A percentile compares a stretch with the other conserved stretches of the same genome.
Evolutionary conservation across 1,139 yeast species (phyloP).

Genomic region (Taphrina confusa): DNA sequence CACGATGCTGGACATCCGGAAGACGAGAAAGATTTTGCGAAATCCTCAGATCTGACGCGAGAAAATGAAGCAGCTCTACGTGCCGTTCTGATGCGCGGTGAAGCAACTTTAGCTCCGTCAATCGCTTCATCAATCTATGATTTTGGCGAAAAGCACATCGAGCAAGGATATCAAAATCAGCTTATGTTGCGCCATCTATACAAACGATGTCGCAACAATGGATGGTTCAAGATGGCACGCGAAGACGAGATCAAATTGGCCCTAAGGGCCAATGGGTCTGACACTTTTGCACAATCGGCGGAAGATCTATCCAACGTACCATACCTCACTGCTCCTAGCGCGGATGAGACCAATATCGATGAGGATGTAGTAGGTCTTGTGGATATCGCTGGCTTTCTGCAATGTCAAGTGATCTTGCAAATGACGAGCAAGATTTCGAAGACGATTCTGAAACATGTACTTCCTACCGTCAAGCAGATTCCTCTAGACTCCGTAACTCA

Average conservation of each 20-base stretch:
- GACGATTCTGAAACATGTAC: constrained; percentile 35
- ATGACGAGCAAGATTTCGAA: constrained; percentile 37
- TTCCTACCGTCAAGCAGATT: constrained; percentile 35
- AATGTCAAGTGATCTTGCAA: constrained; percentile 38
- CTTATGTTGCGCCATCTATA: constrained; percentile 38
- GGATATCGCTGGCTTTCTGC: constrained; percentile 35
- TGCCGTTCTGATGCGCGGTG: constrained; percentile 13
- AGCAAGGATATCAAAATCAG: constrained; percentile 37
- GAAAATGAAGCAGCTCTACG: constrained; percentile 31
- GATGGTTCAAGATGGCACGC: constrained; percentile 38
- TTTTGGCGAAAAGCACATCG: constrained; percentile 25
- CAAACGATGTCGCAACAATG: constrained; percentile 37
- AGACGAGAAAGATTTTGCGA: constrained; percentile 17
- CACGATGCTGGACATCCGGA: constrained; percentile 4
- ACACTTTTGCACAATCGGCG: constrained; percentile 19
- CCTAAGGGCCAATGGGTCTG: constrained; percentile 32
- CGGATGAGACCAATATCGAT: constrained; percentile 18
- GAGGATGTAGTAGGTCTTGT: constrained; percentile 36
- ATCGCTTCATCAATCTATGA: constrained; percentile 24
- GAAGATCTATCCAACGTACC: constrained; percentile 33
- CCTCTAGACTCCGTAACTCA: constrained; percentile 39
- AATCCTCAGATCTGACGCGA: constrained; percentile 18
- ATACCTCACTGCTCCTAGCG: constrained; percentile 29
- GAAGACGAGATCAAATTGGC: constrained; percentile 35
- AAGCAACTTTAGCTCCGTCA: constrained; percentile 5